phyloP scores from a whole-genome alignment of 1,284 basidiomycete species.

The Neolentinus lepideus region DNA sequence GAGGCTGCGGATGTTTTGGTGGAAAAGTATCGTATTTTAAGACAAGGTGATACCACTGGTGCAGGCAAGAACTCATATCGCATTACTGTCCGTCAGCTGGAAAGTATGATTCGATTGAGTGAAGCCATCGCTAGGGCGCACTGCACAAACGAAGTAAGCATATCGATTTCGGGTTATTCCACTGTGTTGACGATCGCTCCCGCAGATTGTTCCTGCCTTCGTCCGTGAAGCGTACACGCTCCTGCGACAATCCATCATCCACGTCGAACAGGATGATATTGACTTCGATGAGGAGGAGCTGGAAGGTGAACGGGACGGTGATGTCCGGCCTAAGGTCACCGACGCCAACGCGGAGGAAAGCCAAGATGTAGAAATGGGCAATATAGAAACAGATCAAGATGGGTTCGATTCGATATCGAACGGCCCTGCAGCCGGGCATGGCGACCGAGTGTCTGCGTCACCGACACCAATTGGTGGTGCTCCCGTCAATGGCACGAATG shows the following conservation, averaged over 20 bases:
- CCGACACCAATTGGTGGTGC: conserved; percentile 20
- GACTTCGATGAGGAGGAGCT: conserved; percentile 94
- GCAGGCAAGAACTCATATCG: conserved; percentile 89
- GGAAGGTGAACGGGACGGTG: conserved; percentile 42
- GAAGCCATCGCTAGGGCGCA: conserved; percentile 98
- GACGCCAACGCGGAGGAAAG: conserved; percentile 36
- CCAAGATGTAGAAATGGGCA: conserved; percentile 61
- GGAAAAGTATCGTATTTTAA: conserved; percentile 89
- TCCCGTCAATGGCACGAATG: conserved; percentile 9
- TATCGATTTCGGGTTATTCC: not conserved
- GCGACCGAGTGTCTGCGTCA: conserved; percentile 16
- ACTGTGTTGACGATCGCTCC: not conserved
- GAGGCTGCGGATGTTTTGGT: conserved; percentile 92
- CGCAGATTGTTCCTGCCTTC: conserved; percentile 83
- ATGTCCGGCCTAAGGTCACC: conserved; percentile 20
- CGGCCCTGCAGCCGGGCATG: conserved; percentile 17
- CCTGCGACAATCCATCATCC: conserved; percentile 95
- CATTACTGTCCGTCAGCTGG: conserved; percentile 93
- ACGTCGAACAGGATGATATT: conserved; percentile 98
- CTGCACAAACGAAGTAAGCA: conserved; percentile 75
- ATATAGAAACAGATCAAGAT: conserved; percentile 39
- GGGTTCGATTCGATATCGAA: not conserved
- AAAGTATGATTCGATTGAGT: conserved; percentile 95
- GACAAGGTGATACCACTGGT: conserved; percentile 90
- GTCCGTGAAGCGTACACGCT: conserved; percentile 95